Evolutionary conservation across 2,329 filamentous ascomycete genomes (phyloP), one percentile per base, ranked within the genome.

Genomic region (Chaetomium olivaceum): DNA sequence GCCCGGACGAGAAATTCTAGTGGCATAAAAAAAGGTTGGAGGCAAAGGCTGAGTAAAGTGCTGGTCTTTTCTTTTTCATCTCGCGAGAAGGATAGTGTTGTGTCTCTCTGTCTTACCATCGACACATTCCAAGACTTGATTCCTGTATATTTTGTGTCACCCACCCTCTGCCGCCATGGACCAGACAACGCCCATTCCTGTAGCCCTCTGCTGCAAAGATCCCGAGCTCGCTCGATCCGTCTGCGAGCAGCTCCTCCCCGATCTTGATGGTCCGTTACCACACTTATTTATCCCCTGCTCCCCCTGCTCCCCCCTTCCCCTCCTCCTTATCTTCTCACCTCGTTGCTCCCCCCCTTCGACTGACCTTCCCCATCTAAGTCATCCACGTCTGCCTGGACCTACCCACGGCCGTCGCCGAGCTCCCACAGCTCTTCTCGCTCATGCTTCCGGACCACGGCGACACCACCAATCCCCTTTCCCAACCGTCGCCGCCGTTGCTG

Each of bases 151-250:
- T 21, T 48, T 19, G 46, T 29, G 9, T 19, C 14, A 58, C 39
- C 27, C 57, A 58, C 12, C 39, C 16, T 19, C n/a, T 3, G 39
- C 39, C 16, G 39, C 16, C 36, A 69, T 70, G 68, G 14, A 43
- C 27, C 39, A 36, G 43, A 61, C 27, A 54, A 64, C 64, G 50
- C 61, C 69, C 61, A 67, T 68, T 48, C 69, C 68, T 29, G 69
- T 72, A 14, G 71, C 64, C 23, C 68, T 68, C 27, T 69, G 70
- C 51, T 70, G 70, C 55, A 66, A 60, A 4, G 72, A 74, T 63
- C 61, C 64, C 39, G 70, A 72, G 67, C 69, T 73, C 11, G 71
- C 71, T 29, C 62, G 62, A 58, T 43, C 64, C 14, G 71, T 74
- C 43, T 58, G 62, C 11, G 71, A 73, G 58, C 71, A 72, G 57